Evolutionary conservation across 169 alveolate genomes (phyloP).

Genomic region (Cryptosporidium bovis): DNA sequence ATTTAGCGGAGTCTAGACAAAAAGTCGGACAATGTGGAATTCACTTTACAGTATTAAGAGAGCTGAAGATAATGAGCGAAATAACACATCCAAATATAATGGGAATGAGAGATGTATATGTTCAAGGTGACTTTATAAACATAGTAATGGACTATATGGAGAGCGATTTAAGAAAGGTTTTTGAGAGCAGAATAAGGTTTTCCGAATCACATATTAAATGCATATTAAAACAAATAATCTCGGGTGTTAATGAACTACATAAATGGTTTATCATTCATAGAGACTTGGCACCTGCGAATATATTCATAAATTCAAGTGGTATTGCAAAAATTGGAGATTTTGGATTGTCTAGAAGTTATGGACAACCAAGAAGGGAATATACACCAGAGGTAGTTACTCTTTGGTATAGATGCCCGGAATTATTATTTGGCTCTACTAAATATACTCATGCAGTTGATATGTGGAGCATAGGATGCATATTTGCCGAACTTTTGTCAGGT

Average conservation of each 20-base stretch:
- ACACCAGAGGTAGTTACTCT: slow-evolving; percentile 90
- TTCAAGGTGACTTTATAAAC: slow-evolving; percentile 84
- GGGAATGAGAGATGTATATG: slow-evolving; percentile 89
- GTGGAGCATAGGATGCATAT: slow-evolving; percentile 94
- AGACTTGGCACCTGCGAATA: slow-evolving; percentile 88
- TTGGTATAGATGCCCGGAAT: slow-evolving; percentile 97
- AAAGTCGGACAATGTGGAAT: slow-evolving; percentile 89
- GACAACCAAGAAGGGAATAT: slow-evolving; percentile 86
- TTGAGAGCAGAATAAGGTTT: slow-evolving; percentile 90
- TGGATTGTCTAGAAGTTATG: slow-evolving; percentile 91
- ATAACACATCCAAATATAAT: slow-evolving; percentile 89
- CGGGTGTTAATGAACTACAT: slow-evolving; percentile 83
- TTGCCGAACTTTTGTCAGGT: slow-evolving; percentile 90
- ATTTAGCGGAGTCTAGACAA: slow-evolving; percentile 60
- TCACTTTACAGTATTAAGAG: slow-evolving; percentile 91
- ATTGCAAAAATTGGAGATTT: slow-evolving; percentile 89
- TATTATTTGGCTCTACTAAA: slow-evolving; percentile 89
- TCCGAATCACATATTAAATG: slow-evolving; percentile 92
- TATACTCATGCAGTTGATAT: slow-evolving; percentile 92
- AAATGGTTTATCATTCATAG: slow-evolving; percentile 83
- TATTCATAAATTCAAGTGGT: slow-evolving; percentile 88
- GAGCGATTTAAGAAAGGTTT: slow-evolving; percentile 92
- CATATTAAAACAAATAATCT: slow-evolving; percentile 84
- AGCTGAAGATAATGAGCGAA: slow-evolving; percentile 90
- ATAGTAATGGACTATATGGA: slow-evolving; percentile 97